These are phyloP conservation scores for Hirschfeldia incana DNA, from an alignment of 345 rosid species.

Conservation along the genomic window DNA sequence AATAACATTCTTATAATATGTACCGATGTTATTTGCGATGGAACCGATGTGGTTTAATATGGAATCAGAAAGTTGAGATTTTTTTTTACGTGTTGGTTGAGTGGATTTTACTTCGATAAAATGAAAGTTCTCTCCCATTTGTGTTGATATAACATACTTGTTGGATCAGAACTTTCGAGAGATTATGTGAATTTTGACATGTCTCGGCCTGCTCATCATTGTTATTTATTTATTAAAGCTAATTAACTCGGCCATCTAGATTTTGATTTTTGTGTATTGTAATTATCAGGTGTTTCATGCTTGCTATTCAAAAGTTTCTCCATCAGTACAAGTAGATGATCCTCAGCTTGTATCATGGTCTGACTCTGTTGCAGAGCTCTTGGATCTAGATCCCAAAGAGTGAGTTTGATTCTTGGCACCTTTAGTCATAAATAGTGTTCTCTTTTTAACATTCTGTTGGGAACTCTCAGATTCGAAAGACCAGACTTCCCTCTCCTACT, in stretches of 20 bases:
- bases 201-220: background rate
- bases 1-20: too few species aligned
- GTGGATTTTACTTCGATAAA: background rate
- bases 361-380: constrained; percentile 70
- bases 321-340: constrained; percentile 82
- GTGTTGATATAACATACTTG: background rate
- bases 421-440: background rate
- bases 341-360: constrained; percentile 97
- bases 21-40: too few species aligned
- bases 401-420: constrained; percentile 43
- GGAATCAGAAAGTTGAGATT: too few species aligned
- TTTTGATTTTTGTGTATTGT: constrained; percentile 6
- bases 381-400: constrained; percentile 89
- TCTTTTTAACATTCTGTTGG: background rate
- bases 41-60: too few species aligned
- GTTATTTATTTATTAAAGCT: background rate
- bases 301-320: constrained; percentile 82
- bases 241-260: background rate
- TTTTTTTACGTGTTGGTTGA: too few species aligned
- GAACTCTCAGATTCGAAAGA: constrained; percentile 69
- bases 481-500: constrained; percentile 76
- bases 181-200: too few species aligned
- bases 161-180: too few species aligned
- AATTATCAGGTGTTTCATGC: constrained; percentile 71
- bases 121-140: background rate